Base-by-base conservation (phyloP, 176 grass and related monocot genomes). In the Oryza rufipogon region DNA sequence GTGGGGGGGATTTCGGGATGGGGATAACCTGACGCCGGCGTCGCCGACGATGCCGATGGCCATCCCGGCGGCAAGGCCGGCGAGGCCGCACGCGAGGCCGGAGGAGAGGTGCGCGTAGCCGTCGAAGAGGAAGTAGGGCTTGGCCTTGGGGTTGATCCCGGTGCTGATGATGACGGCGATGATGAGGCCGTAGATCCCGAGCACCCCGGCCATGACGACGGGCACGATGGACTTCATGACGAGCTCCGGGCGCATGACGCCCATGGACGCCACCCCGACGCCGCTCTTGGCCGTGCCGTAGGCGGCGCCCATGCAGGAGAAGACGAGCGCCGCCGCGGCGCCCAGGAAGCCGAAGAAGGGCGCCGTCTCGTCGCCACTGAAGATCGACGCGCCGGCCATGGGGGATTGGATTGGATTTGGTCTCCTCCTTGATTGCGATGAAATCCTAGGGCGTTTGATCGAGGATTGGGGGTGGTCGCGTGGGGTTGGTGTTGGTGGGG, bases 291-390 rank as follows among this genome's bases (percentile, higher is more conserved):
- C 90, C 28, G 90, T 92, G 44, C 90, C 90, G 64, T 92, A 92
- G 38, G 90, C 90, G 11, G 90, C 90, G 17, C 90, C 90, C 86
- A 92, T 92, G 77, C 90, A 92, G 22, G 90, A 92, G 80, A 92
- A 92, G 30, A 92, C 82, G 52, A 92, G 86, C 11, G 90, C 90
- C 79, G 90, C 86, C n/a, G 90, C 90, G 7, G 90, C 90, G 64
- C 90, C 90, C 42, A 91, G 86, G 73, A 91, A 91, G n/a, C 90
- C 90, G 47, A 92, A 92, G 86, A 92, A 92, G n/a, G 90, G 90
- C 52, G 90, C 90, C 58, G 90, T 92, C 66, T 88, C 90, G 80
- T 92, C 90, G 69, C 90, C 90, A 73, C 86, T 88, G 86, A 92
- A 92, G 74, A 15, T 26, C 30, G 86, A 74, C 17, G 86, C 71